phyloP scores from a whole-genome alignment of 2,329 filamentous ascomycete species.

The Apiospora pterosperma region DNA sequence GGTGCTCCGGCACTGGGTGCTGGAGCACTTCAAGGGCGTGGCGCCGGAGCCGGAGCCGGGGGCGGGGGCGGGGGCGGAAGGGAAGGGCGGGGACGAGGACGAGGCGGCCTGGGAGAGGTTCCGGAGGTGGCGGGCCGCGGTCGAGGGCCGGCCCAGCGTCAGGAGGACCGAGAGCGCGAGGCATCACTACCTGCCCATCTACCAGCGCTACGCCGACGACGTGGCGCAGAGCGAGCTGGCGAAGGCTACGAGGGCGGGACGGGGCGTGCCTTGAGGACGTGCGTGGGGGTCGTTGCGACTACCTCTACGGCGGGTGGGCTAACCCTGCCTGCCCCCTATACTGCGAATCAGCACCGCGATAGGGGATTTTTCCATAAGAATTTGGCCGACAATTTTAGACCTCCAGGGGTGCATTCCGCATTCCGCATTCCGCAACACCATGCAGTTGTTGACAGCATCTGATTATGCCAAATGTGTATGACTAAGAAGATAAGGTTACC shows the following conservation, averaged over 20 bases:
- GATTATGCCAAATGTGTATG: background rate
- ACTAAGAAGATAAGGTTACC: background rate
- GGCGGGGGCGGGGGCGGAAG: too few species aligned
- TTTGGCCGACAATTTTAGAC: background rate
- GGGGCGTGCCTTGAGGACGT: slow-evolving; percentile 44
- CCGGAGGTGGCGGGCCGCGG: slow-evolving; percentile 47
- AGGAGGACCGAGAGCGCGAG: slow-evolving; percentile 51
- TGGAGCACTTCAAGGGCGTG: slow-evolving; percentile 56
- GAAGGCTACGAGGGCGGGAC: slow-evolving; percentile 43
- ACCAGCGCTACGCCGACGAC: slow-evolving; percentile 43
- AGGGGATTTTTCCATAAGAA: background rate
- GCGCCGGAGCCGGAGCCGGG: slow-evolving; percentile 46
- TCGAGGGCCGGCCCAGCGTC: slow-evolving; percentile 47
- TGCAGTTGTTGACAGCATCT: background rate
- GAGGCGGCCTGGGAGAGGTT: slow-evolving; percentile 49
- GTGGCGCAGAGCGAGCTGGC: slow-evolving; percentile 39
- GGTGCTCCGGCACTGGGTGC: slow-evolving; percentile 52
- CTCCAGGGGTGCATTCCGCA: too few species aligned
- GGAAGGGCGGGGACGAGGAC: slow-evolving; percentile 23
- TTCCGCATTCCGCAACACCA: background rate
- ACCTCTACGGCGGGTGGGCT: too few species aligned
- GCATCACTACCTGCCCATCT: slow-evolving; percentile 53
- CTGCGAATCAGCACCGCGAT: background rate
- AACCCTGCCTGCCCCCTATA: background rate
- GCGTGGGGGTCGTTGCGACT: too few species aligned